Conservation (phyloP, 2,329 filamentous ascomycete genomes). For the Cladosporium sp. region DNA sequence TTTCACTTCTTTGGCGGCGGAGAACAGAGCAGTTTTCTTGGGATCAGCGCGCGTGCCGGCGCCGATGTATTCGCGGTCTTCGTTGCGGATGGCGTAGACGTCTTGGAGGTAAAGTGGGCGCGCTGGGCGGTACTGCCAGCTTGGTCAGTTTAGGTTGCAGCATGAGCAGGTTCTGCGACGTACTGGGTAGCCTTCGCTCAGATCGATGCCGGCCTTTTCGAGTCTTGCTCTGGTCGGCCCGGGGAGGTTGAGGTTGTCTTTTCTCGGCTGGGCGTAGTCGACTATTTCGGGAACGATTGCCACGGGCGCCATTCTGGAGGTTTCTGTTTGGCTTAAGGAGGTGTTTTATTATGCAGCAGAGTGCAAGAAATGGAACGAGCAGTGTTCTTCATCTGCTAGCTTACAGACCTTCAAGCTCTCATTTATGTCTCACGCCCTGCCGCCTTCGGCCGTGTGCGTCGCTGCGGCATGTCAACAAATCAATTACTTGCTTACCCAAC, state of each 20-base stretch:
- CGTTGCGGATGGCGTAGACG: slow-evolving; percentile 60
- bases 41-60: slow-evolving; percentile 61
- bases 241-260: slow-evolving; percentile 62
- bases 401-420: no score
- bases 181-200: slow-evolving; percentile 63
- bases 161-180: no score
- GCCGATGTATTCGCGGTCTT: slow-evolving; percentile 53
- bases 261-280: slow-evolving; percentile 59
- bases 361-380: no score
- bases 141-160: not conserved
- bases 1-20: slow-evolving; percentile 59
- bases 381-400: no score
- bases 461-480: not conserved
- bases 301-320: slow-evolving; percentile 19
- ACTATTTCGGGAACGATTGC: slow-evolving; percentile 43
- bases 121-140: slow-evolving; percentile 54
- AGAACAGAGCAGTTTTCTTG: slow-evolving; percentile 57
- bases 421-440: not conserved
- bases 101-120: slow-evolving; percentile 67
- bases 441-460: not conserved
- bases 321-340: no score
- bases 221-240: slow-evolving; percentile 54
- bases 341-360: no score
- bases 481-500: slow-evolving; percentile 5
- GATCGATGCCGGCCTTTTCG: slow-evolving; percentile 64